phyloP scores from a whole-genome alignment of 352 stramenopile genomes.

The Pythium angustatum region DNA sequence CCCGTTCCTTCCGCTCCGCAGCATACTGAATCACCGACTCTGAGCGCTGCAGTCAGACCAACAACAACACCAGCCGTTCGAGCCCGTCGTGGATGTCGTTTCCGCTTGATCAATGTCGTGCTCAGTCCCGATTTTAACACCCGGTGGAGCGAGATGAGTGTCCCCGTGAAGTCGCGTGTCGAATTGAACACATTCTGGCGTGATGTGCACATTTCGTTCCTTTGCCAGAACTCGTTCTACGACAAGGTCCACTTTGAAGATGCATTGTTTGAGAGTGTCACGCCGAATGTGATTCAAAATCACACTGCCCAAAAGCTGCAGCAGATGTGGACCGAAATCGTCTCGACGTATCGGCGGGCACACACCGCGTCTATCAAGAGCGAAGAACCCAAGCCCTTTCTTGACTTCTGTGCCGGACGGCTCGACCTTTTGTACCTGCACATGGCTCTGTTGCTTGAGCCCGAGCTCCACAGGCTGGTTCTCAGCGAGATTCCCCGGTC shows the following conservation, averaged over 20 bases:
- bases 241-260: constrained; percentile 66
- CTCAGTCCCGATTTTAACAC: constrained; percentile 55
- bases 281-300: constrained; percentile 42
- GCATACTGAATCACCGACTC: neutral
- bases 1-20: neutral
- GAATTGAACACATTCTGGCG: constrained; percentile 55
- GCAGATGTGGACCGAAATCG: constrained; percentile 69
- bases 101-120: constrained; percentile 71
- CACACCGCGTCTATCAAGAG: constrained; percentile 32
- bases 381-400: constrained; percentile 36
- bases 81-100: constrained; percentile 57
- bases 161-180: neutral
- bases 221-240: constrained; percentile 45
- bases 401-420: constrained; percentile 55
- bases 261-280: constrained; percentile 56
- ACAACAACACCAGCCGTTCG: constrained; percentile 19
- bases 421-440: constrained; percentile 71
- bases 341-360: constrained; percentile 50
- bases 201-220: constrained; percentile 60
- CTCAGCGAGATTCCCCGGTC: constrained; percentile 28
- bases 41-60: neutral
- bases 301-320: constrained; percentile 51
- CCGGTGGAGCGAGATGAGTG: constrained; percentile 54
- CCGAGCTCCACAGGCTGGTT: constrained; percentile 50
- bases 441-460: constrained; percentile 60